phyloP scores from a whole-genome alignment of 2,329 filamentous ascomycete species.

The Ramularia collo-cygni region DNA sequence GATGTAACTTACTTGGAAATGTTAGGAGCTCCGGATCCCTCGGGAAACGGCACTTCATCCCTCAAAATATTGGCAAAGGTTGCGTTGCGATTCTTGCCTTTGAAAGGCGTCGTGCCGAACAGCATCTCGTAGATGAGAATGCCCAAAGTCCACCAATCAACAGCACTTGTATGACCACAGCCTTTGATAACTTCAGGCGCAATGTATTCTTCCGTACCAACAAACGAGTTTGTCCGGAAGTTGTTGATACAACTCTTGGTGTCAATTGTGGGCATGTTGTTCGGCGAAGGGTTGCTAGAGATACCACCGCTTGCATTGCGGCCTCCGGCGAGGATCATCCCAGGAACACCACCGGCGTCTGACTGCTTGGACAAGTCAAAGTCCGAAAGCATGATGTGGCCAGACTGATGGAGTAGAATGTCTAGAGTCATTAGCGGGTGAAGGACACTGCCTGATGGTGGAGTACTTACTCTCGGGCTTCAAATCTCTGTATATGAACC shows the following conservation, averaged over 20 bases:
- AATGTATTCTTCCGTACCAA: slow-evolving; percentile 98
- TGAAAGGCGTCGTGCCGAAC: slow-evolving; percentile 96
- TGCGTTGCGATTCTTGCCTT: slow-evolving; percentile 96
- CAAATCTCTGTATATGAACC: slow-evolving; percentile 95
- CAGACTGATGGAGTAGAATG: slow-evolving; percentile 96
- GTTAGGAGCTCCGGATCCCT: slow-evolving; percentile 73
- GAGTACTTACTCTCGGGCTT: slow-evolving; percentile 80
- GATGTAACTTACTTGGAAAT: slow-evolving; percentile 73
- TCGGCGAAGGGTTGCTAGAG: slow-evolving; percentile 52
- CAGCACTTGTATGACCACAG: slow-evolving; percentile 93
- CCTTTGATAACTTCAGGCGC: slow-evolving; percentile 98
- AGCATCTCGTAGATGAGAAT: slow-evolving; percentile 99
- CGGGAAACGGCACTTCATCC: slow-evolving; percentile 93
- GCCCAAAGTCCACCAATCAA: slow-evolving; percentile 98
- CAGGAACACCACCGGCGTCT: slow-evolving; percentile 87
- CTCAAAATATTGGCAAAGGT: slow-evolving; percentile 96
- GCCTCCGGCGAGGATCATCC: slow-evolving; percentile 77
- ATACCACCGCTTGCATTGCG: slow-evolving; percentile 62
- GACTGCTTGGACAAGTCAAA: slow-evolving; percentile 98
- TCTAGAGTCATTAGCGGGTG: slow-evolving; percentile 54
- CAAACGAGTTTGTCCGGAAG: slow-evolving; percentile 97
- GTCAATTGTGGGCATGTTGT: slow-evolving; percentile 89
- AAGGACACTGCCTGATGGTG: neutral
- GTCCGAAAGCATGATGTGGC: slow-evolving; percentile 98
- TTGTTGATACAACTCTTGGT: slow-evolving; percentile 97